Percentiles rank a stretch among this genome's conserved stretches.
These are phyloP conservation scores for Penicillium desertorum DNA, from an alignment of 495 filamentous ascomycete species.

Conservation along the genomic window DNA sequence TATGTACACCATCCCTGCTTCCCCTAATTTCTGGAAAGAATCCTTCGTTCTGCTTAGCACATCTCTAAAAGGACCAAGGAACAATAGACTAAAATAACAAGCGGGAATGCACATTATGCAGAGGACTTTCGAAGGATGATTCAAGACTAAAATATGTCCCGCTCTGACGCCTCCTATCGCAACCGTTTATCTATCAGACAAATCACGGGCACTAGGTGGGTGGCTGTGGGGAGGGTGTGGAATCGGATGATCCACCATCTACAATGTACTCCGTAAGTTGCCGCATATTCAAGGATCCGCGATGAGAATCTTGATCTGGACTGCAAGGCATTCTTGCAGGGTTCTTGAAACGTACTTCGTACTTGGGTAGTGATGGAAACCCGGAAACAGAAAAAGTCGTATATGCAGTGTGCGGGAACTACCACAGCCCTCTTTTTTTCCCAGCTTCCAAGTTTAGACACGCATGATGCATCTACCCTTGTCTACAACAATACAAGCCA, in stretches of 20 bases:
- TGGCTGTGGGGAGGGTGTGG: not conserved
- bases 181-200: constrained; percentile 1
- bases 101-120: not conserved
- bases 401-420: constrained; percentile 6
- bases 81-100: not conserved
- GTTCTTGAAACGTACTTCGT: not conserved
- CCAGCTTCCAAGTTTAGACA: constrained; percentile 13
- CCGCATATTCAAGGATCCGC: not conserved
- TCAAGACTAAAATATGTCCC: not conserved
- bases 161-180: constrained; percentile 3
- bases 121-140: not conserved
- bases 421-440: constrained; percentile 6
- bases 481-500: constrained; percentile 1
- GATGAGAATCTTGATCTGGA: not conserved
- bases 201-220: not conserved
- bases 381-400: not conserved
- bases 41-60: not conserved
- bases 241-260: constrained; percentile 4
- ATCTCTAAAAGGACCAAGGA: constrained; percentile 3
- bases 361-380: not conserved
- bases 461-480: constrained; percentile 1
- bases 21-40: constrained; percentile 4
- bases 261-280: not conserved
- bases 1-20: not conserved
- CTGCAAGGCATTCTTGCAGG: constrained; percentile 4